phyloP scores from a whole-genome alignment of 139 green algal species.

The Medakamo hakoo region DNA sequence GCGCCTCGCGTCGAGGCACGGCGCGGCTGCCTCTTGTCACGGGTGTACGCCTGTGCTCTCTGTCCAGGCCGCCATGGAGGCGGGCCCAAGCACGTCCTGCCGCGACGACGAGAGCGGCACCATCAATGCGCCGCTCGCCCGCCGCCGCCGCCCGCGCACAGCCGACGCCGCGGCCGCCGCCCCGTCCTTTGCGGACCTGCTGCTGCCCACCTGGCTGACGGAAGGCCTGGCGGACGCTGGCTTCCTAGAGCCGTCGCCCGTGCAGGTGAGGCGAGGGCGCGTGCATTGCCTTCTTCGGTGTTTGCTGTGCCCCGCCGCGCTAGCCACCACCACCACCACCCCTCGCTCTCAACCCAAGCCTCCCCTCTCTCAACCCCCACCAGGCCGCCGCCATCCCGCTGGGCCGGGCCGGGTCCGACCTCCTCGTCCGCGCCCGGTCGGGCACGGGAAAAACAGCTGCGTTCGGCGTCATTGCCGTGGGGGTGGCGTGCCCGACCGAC shows the following conservation, averaged over 20 bases:
- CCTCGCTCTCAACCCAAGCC: not conserved
- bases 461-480: conserved; percentile 38
- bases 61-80: too few species aligned
- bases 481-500: conserved; percentile 24
- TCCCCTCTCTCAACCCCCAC: not conserved
- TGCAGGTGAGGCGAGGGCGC: conserved; percentile 19
- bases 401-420: conserved; percentile 44
- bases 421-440: conserved; percentile 72
- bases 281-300: not conserved
- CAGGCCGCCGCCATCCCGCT: conserved; percentile 56
- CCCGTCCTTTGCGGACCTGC: conserved; percentile 36
- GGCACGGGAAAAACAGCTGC: conserved; percentile 74
- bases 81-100: too few species aligned
- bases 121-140: not conserved
- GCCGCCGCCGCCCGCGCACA: not conserved
- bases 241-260: conserved; percentile 47
- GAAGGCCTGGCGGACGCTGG: conserved; percentile 28
- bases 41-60: too few species aligned
- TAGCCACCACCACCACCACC: too few species aligned
- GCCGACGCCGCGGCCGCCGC: conserved; percentile 28
- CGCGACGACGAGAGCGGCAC: too few species aligned
- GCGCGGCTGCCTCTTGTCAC: too few species aligned
- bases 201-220: conserved; percentile 31
- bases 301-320: not conserved
- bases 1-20: too few species aligned